Percentiles rank a stretch among this genome's conserved stretches.
phyloP scores from a whole-genome alignment of 164 flowering plant genomes.

The Platanus orientalis region DNA sequence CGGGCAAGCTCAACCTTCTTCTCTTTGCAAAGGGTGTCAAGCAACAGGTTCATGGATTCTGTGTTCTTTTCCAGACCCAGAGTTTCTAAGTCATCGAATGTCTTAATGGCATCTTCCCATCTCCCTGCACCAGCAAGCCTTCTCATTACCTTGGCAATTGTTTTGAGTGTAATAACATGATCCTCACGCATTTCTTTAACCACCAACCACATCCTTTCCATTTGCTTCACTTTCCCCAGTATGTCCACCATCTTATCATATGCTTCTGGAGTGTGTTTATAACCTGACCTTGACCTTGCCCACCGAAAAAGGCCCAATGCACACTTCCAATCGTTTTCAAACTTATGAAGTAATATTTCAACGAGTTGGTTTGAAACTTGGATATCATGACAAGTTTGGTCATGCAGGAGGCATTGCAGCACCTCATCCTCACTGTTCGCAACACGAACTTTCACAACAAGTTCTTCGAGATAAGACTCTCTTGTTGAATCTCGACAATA shows the following conservation, averaged over 20 bases:
- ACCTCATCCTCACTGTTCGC: conserved; percentile 44
- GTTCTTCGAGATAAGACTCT: conserved; percentile 25
- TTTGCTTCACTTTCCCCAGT: conserved; percentile 60
- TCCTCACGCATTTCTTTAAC: conserved; percentile 44
- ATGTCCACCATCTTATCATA: conserved; percentile 68
- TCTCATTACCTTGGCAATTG: conserved; percentile 72
- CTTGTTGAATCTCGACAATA: neutral
- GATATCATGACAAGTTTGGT: conserved; percentile 29
- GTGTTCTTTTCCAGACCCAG: conserved; percentile 66
- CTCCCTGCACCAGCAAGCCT: conserved; percentile 69
- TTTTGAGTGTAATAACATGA: conserved; percentile 35
- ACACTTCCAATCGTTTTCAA: conserved; percentile 73
- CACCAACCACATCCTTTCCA: conserved; percentile 50
- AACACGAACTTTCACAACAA: conserved; percentile 29
- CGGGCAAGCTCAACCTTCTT: conserved; percentile 65
- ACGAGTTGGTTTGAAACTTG: conserved; percentile 34
- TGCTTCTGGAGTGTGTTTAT: conserved; percentile 37
- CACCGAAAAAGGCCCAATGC: conserved; percentile 69
- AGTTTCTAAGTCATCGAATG: conserved; percentile 24
- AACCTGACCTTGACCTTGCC: conserved; percentile 41
- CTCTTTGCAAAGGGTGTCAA: conserved; percentile 83
- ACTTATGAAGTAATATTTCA: conserved; percentile 44
- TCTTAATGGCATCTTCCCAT: conserved; percentile 55
- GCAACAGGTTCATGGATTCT: conserved; percentile 75
- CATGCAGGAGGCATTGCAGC: conserved; percentile 32